phyloP scores from a whole-genome alignment of 2,329 filamentous ascomycete genomes.

The Diaporthe sp. region DNA sequence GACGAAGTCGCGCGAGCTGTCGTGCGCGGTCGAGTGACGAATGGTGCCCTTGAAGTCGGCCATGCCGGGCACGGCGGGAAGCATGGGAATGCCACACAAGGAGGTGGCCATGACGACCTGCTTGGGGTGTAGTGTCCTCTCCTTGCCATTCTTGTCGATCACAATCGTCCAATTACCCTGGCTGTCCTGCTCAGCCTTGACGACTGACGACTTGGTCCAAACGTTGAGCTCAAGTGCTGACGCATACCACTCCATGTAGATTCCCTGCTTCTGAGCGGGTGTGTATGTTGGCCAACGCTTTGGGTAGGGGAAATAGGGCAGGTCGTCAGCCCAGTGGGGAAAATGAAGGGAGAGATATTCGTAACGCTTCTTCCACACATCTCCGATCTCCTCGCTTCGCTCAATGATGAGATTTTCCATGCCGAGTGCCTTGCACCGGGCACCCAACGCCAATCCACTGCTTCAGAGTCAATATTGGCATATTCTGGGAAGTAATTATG shows the following conservation, averaged over 20 bases:
- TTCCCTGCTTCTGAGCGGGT: conserved; percentile 74
- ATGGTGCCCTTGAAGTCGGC: conserved; percentile 60
- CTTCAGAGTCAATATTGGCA: neutral
- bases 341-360: conserved; percentile 56
- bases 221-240: conserved; percentile 73
- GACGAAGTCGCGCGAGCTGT: conserved; percentile 65
- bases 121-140: conserved; percentile 60
- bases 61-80: conserved; percentile 60
- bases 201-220: conserved; percentile 66
- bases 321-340: conserved; percentile 70
- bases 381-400: conserved; percentile 62
- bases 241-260: conserved; percentile 75
- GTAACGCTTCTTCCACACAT: conserved; percentile 72
- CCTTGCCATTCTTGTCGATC: conserved; percentile 51
- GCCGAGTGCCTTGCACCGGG: conserved; percentile 66
- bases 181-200: conserved; percentile 57
- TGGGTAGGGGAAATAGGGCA: conserved; percentile 73
- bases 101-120: conserved; percentile 56
- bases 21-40: conserved; percentile 82
- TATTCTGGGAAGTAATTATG: neutral
- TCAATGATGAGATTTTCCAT: conserved; percentile 66
- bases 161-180: conserved; percentile 52
- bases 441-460: conserved; percentile 57
- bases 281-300: conserved; percentile 74
- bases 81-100: conserved; percentile 68